Evolutionary conservation across 768 basidiomycete species (phyloP).

Genomic region (Botryobasidium botryosum): DNA sequence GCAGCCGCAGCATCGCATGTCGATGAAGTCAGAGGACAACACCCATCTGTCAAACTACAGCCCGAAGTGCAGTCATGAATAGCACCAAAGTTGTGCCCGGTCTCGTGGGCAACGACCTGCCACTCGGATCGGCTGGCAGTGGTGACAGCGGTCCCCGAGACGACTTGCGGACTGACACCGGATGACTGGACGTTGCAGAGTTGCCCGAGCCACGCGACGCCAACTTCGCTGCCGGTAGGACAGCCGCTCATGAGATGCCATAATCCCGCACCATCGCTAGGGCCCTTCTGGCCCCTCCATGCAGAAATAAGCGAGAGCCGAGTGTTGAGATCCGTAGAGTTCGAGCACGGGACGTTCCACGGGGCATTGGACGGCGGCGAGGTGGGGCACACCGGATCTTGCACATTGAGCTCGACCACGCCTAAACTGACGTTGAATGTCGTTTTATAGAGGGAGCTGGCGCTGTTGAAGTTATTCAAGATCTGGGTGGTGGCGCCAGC

Average conservation of each 20-base stretch:
- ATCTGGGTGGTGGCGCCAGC: slow-evolving; percentile 58
- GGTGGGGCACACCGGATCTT: slow-evolving; percentile 43
- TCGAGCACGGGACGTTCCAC: slow-evolving; percentile 61
- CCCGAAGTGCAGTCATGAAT: slow-evolving; percentile 45
- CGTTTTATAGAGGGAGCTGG: slow-evolving; percentile 51
- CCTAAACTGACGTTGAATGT: slow-evolving; percentile 79
- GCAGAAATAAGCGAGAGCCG: slow-evolving; percentile 64
- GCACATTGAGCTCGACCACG: slow-evolving; percentile 63
- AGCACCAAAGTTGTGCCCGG: slow-evolving; percentile 78
- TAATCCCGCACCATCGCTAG: slow-evolving; percentile 52
- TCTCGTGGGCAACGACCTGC: slow-evolving; percentile 72
- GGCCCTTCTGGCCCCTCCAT: slow-evolving; percentile 59
- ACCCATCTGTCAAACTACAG: slow-evolving; percentile 38
- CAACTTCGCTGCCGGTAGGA: slow-evolving; percentile 63
- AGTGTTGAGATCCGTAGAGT: slow-evolving; percentile 38
- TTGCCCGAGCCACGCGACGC: slow-evolving; percentile 78
- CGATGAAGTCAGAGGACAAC: slow-evolving; percentile 48
- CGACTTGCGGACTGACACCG: slow-evolving; percentile 25
- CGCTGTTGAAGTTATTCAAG: slow-evolving; percentile 65
- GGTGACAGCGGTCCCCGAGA: slow-evolving; percentile 71
- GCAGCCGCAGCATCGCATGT: slow-evolving; percentile 46
- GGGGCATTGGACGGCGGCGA: slow-evolving; percentile 32
- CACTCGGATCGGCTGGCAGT: slow-evolving; percentile 62
- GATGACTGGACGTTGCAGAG: slow-evolving; percentile 39
- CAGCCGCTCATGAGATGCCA: slow-evolving; percentile 85